phyloP scores from a whole-genome alignment of 2,329 filamentous ascomycete genomes.

The Trichoderma lentiforme region DNA sequence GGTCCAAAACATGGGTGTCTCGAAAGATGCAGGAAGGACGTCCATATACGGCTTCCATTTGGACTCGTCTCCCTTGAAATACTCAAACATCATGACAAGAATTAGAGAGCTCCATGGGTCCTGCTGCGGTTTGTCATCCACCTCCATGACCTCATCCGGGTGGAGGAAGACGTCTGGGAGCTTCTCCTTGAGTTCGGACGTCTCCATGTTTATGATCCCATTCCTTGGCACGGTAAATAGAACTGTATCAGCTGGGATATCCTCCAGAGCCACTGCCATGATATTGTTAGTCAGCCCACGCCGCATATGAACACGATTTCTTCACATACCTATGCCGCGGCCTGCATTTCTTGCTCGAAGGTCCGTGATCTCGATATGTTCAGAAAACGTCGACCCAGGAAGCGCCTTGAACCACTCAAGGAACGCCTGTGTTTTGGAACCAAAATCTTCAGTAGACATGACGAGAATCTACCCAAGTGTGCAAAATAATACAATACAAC shows the following conservation, averaged over 20 bases:
- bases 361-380: constrained; percentile 51
- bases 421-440: constrained; percentile 44
- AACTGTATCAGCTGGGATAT: constrained; percentile 70
- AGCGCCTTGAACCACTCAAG: constrained; percentile 52
- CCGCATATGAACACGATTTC: no score
- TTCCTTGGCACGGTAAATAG: constrained; percentile 76
- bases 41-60: constrained; percentile 76
- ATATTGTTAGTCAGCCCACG: neutral
- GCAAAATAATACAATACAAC: neutral
- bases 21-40: constrained; percentile 67
- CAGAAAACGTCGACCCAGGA: constrained; percentile 52
- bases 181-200: constrained; percentile 61
- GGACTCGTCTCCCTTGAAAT: constrained; percentile 55
- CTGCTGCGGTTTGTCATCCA: constrained; percentile 37
- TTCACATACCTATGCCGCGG: constrained; percentile 50
- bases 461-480: neutral
- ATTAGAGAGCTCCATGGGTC: constrained; percentile 62
- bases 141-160: constrained; percentile 37
- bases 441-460: constrained; percentile 35
- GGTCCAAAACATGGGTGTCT: constrained; percentile 90
- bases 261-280: constrained; percentile 61
- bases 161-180: constrained; percentile 53
- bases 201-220: constrained; percentile 68
- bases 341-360: constrained; percentile 49
- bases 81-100: constrained; percentile 77